Evolutionary conservation across 2,329 filamentous ascomycete genomes (phyloP), one percentile per base, ranked within the genome.

Genomic region (Aschersonia sp.): DNA sequence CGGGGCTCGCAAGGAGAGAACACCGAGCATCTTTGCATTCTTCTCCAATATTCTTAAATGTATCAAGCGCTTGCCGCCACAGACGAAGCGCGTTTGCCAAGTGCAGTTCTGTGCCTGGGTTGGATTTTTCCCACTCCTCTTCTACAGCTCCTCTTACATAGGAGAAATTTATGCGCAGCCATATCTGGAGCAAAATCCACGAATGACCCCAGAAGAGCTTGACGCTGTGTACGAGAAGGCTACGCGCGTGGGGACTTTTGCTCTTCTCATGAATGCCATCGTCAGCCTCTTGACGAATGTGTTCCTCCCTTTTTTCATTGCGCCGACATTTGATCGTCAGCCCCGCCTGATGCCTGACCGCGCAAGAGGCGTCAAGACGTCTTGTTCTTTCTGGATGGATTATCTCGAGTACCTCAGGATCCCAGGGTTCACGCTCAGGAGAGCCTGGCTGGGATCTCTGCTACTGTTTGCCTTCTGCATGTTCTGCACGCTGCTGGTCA

Each of bases 131-230:
- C 89, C 89, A 1, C 89, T 95, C 63, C 74, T 97, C 3, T 96
- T 94, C 67, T 97, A 97, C 69, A 88, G 88, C 4, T 94, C 89
- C 1, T 94, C 88, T 20, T 97, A 92, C 63, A 84, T 96, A 55
- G 89, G 86, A 52, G 88, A 95, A 60, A 85, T 97, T 49, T 95
- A 95, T 57, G 85, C 88, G 20, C 84, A 95, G 59, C 88, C 88
- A 0, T 85, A 77, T 55, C 81, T 96, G 46, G 73, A 80, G 54
- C 70, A 77, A 46, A 85, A 95, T 55, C 89, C 88, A 0, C 68
- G 91, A 61, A 83, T 95, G 72, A 77, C 81, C 1, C 75, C 82
- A 0, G 73, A 76, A 12, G 81, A 96, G 56, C 79, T 96, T 50
- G 82, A 95, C 58, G 66, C 72, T 45, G 73, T 89, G 1, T 95